Evolutionary conservation across 306 rosid genomes (phyloP), one percentile per base, ranked within the genome.

Genomic region (Vigna trinervia): DNA sequence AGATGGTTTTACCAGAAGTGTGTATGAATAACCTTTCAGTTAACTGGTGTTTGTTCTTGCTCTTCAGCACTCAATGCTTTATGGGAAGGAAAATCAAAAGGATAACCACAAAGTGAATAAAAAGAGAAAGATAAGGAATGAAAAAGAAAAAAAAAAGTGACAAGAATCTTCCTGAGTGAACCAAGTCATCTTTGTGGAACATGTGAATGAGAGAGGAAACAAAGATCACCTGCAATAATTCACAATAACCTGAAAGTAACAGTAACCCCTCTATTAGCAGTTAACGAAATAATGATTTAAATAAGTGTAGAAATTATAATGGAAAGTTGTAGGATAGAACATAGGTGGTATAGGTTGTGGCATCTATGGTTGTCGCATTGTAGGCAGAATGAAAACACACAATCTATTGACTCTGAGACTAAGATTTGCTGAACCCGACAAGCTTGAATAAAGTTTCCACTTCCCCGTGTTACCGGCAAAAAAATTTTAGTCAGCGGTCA

Each of bases 391-490:
- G 51, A 22, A 26, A 7, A 71, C 9, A 62, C 14, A 38, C 43
- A 63, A 80, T 80, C 84, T 80, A 80, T 41, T 13, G 45, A 13
- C 69, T 63, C 78, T 38, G 69, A 23, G 7, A 72, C 1, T 43
- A 23, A 68, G 80, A 74, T 81, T 81, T 81, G 58, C n/a, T 62
- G 43, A 75, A 71, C 32, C 78, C 74, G 59, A 76, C 80, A 70
- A 52, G 41, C 0, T 62, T 12, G 54, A 51, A 30, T 70, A 82
- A 76, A 76, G 85, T 76, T 76, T 34, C 73, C 85, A 75, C 85
- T 75, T 69, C 32, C 77, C 80, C 68, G 68, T 75, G 81, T 75
- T 48, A 60, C 60, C 51, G 74, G 56, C 59, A 43, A 81, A 69
- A 5, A 68, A 39, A 39, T 52, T 38, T 22, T 4, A 75, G 67